Percentiles rank a stretch among this genome's conserved stretches.
phyloP scores from a whole-genome alignment of 129 eudicot species.

The Escallonia rubra region DNA sequence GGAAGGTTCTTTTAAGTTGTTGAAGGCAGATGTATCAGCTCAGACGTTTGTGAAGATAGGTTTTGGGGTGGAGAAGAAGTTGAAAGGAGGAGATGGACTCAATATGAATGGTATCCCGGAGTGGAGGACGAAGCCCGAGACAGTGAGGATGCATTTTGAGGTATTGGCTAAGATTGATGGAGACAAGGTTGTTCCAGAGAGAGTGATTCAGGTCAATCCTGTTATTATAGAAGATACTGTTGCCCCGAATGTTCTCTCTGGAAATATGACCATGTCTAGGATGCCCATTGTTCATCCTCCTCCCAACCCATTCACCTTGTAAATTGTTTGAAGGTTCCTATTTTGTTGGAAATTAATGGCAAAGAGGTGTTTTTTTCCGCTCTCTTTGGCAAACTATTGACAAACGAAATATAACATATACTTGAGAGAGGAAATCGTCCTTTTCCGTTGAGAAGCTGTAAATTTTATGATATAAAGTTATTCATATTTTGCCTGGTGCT shows the following conservation, averaged over 20 bases:
- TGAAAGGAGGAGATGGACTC: conserved; percentile 37
- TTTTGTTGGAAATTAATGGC: not conserved
- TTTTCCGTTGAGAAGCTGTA: not conserved
- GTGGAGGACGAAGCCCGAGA: conserved; percentile 88
- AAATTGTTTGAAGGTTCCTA: conserved; percentile 5
- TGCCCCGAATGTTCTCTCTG: conserved; percentile 41
- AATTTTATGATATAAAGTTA: not conserved
- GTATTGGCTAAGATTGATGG: conserved; percentile 86
- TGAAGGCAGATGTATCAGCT: conserved; percentile 90
- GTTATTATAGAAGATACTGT: conserved; percentile 37
- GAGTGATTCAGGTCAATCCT: conserved; percentile 33
- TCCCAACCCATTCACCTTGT: conserved; percentile 53
- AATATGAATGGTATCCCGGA: conserved; percentile 34
- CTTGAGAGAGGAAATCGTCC: not conserved
- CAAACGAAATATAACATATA: not conserved
- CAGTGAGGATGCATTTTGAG: conserved; percentile 86
- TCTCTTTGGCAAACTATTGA: not conserved
- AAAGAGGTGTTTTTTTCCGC: not conserved
- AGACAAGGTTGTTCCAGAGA: conserved; percentile 44
- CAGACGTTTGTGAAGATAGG: conserved; percentile 85
- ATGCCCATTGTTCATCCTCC: conserved; percentile 57
- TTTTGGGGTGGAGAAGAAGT: conserved; percentile 68
- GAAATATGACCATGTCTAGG: conserved; percentile 70
- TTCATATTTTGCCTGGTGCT: not conserved
- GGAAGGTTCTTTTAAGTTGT: conserved; percentile 75